Conservation (phyloP, 176 grass and related monocot genomes). For the Tuctoria greenei region DNA sequence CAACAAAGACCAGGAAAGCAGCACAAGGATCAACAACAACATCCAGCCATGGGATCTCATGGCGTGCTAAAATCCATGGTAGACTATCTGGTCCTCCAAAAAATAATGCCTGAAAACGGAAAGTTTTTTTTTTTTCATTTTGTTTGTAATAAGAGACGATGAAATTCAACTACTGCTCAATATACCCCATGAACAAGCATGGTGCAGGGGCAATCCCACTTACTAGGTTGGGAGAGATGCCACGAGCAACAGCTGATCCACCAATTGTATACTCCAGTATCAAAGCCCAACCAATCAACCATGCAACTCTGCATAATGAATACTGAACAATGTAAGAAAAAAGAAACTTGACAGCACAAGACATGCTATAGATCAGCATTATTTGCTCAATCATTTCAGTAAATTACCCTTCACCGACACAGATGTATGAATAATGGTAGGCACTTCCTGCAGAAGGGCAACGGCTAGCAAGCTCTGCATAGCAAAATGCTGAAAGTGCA, state of each 20-base stretch:
- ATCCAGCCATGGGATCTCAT: conserved; percentile 55
- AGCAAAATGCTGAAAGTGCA: conserved; percentile 82
- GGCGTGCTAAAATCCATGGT: conserved; percentile 64
- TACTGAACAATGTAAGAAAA: background rate
- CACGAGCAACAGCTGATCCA: conserved; percentile 79
- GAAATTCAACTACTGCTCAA: background rate
- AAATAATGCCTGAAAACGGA: conserved; percentile 56
- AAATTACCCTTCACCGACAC: conserved; percentile 81
- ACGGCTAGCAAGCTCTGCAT: conserved; percentile 83
- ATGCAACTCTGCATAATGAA: conserved; percentile 54
- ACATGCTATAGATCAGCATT: background rate
- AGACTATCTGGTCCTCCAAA: conserved; percentile 68
- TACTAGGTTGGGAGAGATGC: conserved; percentile 76
- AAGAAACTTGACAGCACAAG: background rate
- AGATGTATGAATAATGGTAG: conserved; percentile 91
- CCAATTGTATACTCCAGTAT: conserved; percentile 84
- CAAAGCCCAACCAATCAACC: conserved; percentile 83
- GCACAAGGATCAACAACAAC: conserved; percentile 81
- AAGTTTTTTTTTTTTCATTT: background rate
- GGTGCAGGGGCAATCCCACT: background rate
- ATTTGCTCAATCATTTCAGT: background rate
- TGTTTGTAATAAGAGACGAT: background rate
- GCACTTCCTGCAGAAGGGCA: conserved; percentile 88
- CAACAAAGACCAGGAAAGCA: conserved; percentile 64
- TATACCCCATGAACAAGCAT: background rate